Base-by-base conservation (phyloP, 805 yeast species). In the Metschnikowia borealis region DNA sequence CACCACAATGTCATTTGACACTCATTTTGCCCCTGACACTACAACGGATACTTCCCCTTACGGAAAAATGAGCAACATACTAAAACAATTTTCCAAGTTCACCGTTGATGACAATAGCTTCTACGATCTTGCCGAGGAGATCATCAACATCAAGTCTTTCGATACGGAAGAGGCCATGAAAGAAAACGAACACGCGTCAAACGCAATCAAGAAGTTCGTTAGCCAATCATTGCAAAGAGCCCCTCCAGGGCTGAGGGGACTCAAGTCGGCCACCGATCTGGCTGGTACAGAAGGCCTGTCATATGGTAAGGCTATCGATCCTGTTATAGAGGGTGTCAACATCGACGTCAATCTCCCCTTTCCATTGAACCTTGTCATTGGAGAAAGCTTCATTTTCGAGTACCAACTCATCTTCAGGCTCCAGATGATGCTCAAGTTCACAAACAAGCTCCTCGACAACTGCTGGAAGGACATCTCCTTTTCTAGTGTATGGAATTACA, bases 361-460 rank as follows among this genome's bases (percentile, higher is more conserved):
- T 62, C 99, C 99, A 0, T 67, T 89, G 44, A 89, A 89, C 60
- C 72, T 92, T 23, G 74, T 94, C 0, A 69, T 89, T 0, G 82
- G 87, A 15, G 79, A 83, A 48, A 85, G 89, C 14, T 81, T 84
- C 23, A 71, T 89, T 15, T 77, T 83, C 44, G 89, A 94, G 54
- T 89, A 85, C 62, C 96, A 92, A 63, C 71, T 89, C 34, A 69
- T 90, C 43, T 89, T 87, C 58, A 79, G 97, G 54, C 83, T 87
- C 55, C 70, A 87, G 36, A 65, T 84, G 38, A 75, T 82, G 32
- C 62, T 89, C n/a, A 83, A 83, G 53, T 82, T 80, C 59, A 73
- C 87, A 6, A 82, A 81, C 57, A 77, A 78, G 54, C 68, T 78
- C 14, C 71, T 87, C 50, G 85, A 81, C 50, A 75, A 74, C 15